Evolutionary conservation across 805 yeast genomes (phyloP).

Genomic region (Sugiyamaella smithiae): DNA sequence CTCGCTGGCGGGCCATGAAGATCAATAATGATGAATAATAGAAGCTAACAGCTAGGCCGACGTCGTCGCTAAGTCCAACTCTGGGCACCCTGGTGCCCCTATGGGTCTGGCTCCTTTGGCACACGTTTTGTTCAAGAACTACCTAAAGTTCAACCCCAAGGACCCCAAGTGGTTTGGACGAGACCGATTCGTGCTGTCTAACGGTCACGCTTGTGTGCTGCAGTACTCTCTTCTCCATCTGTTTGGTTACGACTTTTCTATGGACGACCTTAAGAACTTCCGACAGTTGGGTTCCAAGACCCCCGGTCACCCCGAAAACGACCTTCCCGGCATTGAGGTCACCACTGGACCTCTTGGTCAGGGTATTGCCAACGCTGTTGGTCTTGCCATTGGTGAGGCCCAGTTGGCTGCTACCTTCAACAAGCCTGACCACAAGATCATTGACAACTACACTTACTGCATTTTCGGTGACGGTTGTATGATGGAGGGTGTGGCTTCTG

Average conservation of each 20-base stretch:
- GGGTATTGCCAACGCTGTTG: constrained; percentile 95
- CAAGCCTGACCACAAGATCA: constrained; percentile 73
- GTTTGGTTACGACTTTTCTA: constrained; percentile 73
- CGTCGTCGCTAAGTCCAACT: constrained; percentile 80
- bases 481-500: constrained; percentile 96
- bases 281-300: constrained; percentile 88
- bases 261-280: constrained; percentile 86
- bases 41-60: no score
- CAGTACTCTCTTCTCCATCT: constrained; percentile 82
- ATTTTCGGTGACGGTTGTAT: constrained; percentile 97
- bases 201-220: constrained; percentile 95
- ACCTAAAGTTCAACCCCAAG: constrained; percentile 83
- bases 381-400: constrained; percentile 91
- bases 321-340: constrained; percentile 90
- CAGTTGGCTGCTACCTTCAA: constrained; percentile 90
- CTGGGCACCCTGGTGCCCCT: constrained; percentile 99
- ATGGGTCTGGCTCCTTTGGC: constrained; percentile 97
- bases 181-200: constrained; percentile 91
- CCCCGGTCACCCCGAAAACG: constrained; percentile 97
- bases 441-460: constrained; percentile 72
- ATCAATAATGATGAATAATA: no score
- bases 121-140: constrained; percentile 72
- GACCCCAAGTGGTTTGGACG: constrained; percentile 92
- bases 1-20: no score
- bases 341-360: constrained; percentile 99